Percentiles rank a stretch among this genome's conserved stretches.
phyloP scores from a whole-genome alignment of 2,329 filamentous ascomycete species.

The Aciculosporium take region DNA sequence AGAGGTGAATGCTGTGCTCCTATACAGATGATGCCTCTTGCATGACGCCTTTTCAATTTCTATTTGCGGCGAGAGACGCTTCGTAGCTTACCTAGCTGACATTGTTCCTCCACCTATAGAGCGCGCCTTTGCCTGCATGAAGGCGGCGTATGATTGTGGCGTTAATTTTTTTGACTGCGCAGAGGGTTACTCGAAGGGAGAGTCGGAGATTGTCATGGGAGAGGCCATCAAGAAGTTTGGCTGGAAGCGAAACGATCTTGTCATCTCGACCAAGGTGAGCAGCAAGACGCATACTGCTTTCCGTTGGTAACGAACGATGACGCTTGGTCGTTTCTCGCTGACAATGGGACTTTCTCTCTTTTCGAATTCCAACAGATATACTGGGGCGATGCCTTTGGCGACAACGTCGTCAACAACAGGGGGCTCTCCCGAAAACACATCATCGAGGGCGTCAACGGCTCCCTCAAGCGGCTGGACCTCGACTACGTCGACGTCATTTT shows the following conservation, averaged over 20 bases:
- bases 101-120: constrained; percentile 10
- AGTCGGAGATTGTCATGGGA: constrained; percentile 50
- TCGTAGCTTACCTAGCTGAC: too few species aligned
- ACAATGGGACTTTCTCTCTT: not conserved
- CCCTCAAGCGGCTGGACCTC: constrained; percentile 41
- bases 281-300: too few species aligned
- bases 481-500: constrained; percentile 55
- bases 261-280: constrained; percentile 44
- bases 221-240: constrained; percentile 44
- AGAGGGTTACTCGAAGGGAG: constrained; percentile 42
- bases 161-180: constrained; percentile 52
- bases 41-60: too few species aligned
- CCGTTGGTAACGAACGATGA: not conserved
- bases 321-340: not conserved
- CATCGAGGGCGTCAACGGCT: constrained; percentile 48
- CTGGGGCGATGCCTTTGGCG: constrained; percentile 46
- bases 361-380: constrained; percentile 33
- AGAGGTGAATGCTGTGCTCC: constrained; percentile 38
- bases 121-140: constrained; percentile 43
- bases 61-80: too few species aligned
- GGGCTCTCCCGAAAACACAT: constrained; percentile 57
- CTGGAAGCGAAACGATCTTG: constrained; percentile 47
- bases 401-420: constrained; percentile 50
- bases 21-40: too few species aligned
- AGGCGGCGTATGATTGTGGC: constrained; percentile 43